Evolutionary conservation across 257 asterid genomes (phyloP), one percentile per base, ranked within the genome.

Genomic region (Salvia rosmarinus): DNA sequence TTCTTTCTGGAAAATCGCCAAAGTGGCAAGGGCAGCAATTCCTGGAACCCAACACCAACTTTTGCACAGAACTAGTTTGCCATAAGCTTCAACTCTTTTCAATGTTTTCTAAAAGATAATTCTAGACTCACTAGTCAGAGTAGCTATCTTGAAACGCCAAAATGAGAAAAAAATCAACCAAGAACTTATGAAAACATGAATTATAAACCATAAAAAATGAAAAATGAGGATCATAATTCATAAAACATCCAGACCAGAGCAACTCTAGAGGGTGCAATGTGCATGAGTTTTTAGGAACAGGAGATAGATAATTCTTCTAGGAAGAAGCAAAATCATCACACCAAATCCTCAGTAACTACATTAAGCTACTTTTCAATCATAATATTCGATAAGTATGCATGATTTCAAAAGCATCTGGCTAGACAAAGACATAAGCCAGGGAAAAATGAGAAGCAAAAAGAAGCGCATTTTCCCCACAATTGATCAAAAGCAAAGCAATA

Each of bases 401-500:
- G 20, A 21, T 23, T 63, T 56, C 37, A 54, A 37, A 7, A 46
- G 50, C 62, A 34, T 58, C 39, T 9, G 0, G 70, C 65, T 56
- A 51, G 3, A 37, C 12, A n/a, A 32, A 42, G 28, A 67, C 2
- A 43, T 0, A 21, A 37, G 8, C 37, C 17, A 5, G 8, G 9
- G 0, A 20, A 19, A 20, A 62, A 64, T 10, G n/a, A 21, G 8
- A 2, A 75, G 14, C 62, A 67, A 35, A 64, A 44, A 13, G 17
- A 57, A 77, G 63, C 64, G 44, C 28, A 63, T 3, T 35, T 14
- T 21, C 64, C 47, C 4, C 35, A 60, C 61, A 25, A 35, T 16
- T 70, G 46, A 16, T 47, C 34, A 49, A 28, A 70, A n/a, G n/a
- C n/a, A n/a, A 25, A 23, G 40, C 61, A 14, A 67, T 6, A 67